These are phyloP conservation scores for Schizochytrium sp. DNA, from an alignment of 108 stramenopile species.

Conservation along the genomic window DNA sequence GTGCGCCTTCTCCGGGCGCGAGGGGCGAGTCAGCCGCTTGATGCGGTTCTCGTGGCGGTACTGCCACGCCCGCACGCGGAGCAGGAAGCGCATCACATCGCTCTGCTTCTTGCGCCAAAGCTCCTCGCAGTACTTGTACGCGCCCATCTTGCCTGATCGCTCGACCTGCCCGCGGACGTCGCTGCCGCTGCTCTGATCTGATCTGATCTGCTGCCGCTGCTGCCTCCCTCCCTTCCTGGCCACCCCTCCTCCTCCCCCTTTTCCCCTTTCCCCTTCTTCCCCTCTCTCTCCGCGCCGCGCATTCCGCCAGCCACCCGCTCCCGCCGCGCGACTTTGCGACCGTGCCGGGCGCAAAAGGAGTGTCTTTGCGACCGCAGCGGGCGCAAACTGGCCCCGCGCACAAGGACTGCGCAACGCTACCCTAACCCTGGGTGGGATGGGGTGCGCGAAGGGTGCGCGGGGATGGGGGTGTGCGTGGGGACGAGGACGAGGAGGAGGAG, in stretches of 20 bases:
- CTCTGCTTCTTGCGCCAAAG: slow-evolving; percentile 99
- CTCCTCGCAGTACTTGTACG: slow-evolving; percentile 99
- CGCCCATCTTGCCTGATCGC: slow-evolving; percentile 68
- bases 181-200: neutral
- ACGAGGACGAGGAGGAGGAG: neutral
- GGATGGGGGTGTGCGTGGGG: no score
- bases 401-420: neutral
- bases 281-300: no score
- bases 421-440: neutral
- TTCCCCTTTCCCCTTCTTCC: no score
- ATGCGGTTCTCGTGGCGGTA: slow-evolving; percentile 97
- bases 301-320: no score
- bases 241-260: no score
- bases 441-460: neutral
- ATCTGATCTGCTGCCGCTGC: neutral
- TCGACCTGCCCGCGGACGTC: neutral
- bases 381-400: neutral
- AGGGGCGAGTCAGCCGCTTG: slow-evolving; percentile 74
- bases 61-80: slow-evolving; percentile 99
- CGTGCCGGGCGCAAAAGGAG: neutral
- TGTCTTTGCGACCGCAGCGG: neutral
- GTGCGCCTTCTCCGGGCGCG: slow-evolving; percentile 99
- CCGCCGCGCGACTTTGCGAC: no score
- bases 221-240: no score
- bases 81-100: slow-evolving; percentile 97